Base-by-base conservation (phyloP, 73 alveolate species). In the Paramecium octaurelia region DNA sequence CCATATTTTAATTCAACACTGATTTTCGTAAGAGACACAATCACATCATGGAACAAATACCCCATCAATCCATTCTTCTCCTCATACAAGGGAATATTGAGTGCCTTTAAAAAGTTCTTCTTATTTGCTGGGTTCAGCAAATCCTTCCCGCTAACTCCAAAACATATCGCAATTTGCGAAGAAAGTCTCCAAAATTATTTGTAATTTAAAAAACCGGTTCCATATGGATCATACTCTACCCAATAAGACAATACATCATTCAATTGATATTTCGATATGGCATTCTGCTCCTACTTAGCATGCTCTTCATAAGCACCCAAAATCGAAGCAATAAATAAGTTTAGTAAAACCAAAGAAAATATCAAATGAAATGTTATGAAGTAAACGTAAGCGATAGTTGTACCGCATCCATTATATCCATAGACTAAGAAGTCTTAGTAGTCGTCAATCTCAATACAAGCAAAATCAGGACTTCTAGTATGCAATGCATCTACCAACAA, bases 401-500 rank as follows among this genome's bases (percentile, higher is more conserved):
- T 80, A 24, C 91, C 91, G 9, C 91, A 80, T 43, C 91, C 91
- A 80, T 80, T 80, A 64, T 31, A 80, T 2, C 91, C 91, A 80
- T 43, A 48, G 2, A n/a, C 23, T 7, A 20, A 23, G 21, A 80
- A 80, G 16, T 80, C 91, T 43, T 80, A 58, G 48, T 80, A 80
- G 3, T 14, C 6, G 5, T 80, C 76, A 43, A 80, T 80, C 8
- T 44, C 70, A 9, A 80, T 23, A 9, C 91, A 80, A 0, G 91
- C 91, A 80, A 80, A 80, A 80, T 80, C 73, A 44, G 91, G 76
- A 31, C 57, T 44, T 80, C 76, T 0, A 23, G 29, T 46, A 80
- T 80, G 91, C 12, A 80, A 59, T 10, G 91, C 70, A 80, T 80
- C 91, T 31, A 80, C 75, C 34, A 80, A 46, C 34, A 44, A 48